Conservation (phyloP, 2,329 filamentous ascomycete species). For the Fusarium praegraminearum region DNA sequence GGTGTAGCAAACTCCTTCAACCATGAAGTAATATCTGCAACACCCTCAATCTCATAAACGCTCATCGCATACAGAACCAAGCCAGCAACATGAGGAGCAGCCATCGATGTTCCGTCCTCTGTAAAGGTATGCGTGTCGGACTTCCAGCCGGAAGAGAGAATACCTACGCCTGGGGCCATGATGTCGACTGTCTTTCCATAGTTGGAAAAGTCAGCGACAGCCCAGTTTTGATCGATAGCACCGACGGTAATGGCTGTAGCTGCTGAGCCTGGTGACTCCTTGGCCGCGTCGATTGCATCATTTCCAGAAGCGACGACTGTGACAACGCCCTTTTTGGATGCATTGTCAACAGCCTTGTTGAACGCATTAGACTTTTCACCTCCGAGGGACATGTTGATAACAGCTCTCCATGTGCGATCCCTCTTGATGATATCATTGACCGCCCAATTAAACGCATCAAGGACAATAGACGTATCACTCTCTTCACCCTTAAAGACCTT, state of each 20-base stretch:
- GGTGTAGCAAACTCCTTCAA: slow-evolving; percentile 8
- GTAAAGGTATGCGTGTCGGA: slow-evolving; percentile 52
- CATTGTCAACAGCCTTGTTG: slow-evolving; percentile 39
- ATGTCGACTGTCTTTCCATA: slow-evolving; percentile 59
- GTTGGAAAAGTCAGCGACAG: slow-evolving; percentile 58
- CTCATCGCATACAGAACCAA: slow-evolving; percentile 58
- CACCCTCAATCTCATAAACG: slow-evolving; percentile 6
- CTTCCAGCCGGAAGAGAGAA: slow-evolving; percentile 53
- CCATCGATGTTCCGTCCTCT: slow-evolving; percentile 64
- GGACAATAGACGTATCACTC: slow-evolving; percentile 40
- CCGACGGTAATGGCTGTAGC: slow-evolving; percentile 47
- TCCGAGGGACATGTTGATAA: slow-evolving; percentile 60
- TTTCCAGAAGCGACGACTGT: slow-evolving; percentile 55
- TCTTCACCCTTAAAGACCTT: slow-evolving; percentile 54
- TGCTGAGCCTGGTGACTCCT: slow-evolving; percentile 43
- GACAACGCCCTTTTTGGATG: slow-evolving; percentile 48
- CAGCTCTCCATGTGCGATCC: slow-evolving; percentile 49
- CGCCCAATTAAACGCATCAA: slow-evolving; percentile 54
- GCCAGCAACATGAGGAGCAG: slow-evolving; percentile 65
- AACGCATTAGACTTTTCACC: slow-evolving; percentile 24
- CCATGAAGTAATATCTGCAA: slow-evolving; percentile 6
- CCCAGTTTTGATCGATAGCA: slow-evolving; percentile 50
- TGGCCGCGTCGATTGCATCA: slow-evolving; percentile 22
- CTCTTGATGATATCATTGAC: slow-evolving; percentile 51
- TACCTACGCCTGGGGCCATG: slow-evolving; percentile 58